Base-by-base conservation (phyloP, 805 yeast species). In the Candida coquimbonensis region DNA sequence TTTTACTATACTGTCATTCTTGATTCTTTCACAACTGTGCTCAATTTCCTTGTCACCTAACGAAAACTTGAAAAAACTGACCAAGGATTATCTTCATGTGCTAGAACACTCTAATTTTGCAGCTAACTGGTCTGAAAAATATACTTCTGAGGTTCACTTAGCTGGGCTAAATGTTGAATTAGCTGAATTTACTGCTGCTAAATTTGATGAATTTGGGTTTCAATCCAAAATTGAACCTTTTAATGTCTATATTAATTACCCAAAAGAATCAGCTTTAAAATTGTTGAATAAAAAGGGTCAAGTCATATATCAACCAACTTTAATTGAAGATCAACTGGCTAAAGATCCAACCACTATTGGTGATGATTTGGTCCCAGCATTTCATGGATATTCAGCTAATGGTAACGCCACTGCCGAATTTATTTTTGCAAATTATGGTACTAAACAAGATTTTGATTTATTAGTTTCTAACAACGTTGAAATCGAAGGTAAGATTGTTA, bases 361-460 rank as follows among this genome's bases (percentile, higher is more conserved):
- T 60, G 68, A 68, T 27, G 76, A 72, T 48, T 62, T 71, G 33
- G 73, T 82, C 25, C 90, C 89, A 13, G 80, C 88, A 0, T 86
- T 85, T 67, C 81, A 82, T 58, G 89, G 87, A 1, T 85, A 82
- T 56, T 79, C 87, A 5, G 89, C 86, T 9, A 72, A 75, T 46
- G 95, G 93, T 36, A 82, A 83, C 54, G 86, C 80, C 38, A 82
- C 88, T 5, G 84, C 80, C 2, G 66, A 75, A 49, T 77, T 73
- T 49, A 72, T 85, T 5, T 85, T 76, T 60, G 87, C 80, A 40
- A 82, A 85, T 60, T 82, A 78, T 61, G 93, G 93, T 46, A 71
- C 78, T 5, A 67, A 64, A 44, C 72, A 72, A 42, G 93, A 85
- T 56, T 85, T 75, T 48, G 74, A 72, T 25, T 48, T 59, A 5